phyloP scores from a whole-genome alignment of 2,329 filamentous ascomycete species.

The Cyphellophora europaea region DNA sequence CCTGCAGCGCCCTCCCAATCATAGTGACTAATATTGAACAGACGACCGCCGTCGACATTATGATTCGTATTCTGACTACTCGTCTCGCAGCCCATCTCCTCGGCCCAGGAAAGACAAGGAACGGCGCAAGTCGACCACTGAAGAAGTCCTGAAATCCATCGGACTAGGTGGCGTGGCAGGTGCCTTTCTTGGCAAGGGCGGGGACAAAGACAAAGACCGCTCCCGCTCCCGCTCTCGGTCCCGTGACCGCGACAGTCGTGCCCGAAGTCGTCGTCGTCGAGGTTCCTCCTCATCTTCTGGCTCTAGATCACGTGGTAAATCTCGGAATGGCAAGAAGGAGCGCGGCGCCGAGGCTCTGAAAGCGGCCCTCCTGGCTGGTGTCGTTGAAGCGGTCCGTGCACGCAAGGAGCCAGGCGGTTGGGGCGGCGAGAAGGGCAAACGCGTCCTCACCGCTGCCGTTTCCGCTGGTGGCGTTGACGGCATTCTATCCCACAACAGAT shows the following conservation, averaged over 20 bases:
- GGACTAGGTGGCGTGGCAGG: conserved; percentile 47
- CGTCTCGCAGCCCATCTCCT: conserved; percentile 23
- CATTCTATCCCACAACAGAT: conserved; percentile 46
- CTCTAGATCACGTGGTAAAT: conserved; percentile 45
- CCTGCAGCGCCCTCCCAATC: no score
- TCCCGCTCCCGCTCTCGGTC: conserved; percentile 53
- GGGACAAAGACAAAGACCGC: conserved; percentile 55
- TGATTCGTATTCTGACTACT: conserved; percentile 25
- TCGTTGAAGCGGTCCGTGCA: conserved; percentile 82
- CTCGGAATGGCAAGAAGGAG: conserved; percentile 37
- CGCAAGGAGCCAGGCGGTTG: conserved; percentile 82
- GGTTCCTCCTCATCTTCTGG: conserved; percentile 40
- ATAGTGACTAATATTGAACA: conserved; percentile 7
- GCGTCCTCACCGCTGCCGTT: conserved; percentile 75
- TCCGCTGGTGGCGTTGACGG: conserved; percentile 81
- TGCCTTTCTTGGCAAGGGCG: conserved; percentile 39
- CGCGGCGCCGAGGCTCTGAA: conserved; percentile 81
- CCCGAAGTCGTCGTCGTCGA: conserved; percentile 34
- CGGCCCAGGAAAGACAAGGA: conserved; percentile 18
- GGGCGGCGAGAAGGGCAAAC: conserved; percentile 86
- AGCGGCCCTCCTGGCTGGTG: conserved; percentile 80
- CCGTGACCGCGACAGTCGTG: conserved; percentile 44
- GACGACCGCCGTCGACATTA: conserved; percentile 20
- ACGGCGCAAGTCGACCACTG: conserved; percentile 37
- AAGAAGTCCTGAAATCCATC: conserved; percentile 44